A percentile compares a stretch with the other conserved stretches of the same genome.
phyloP scores from a whole-genome alignment of 2,329 filamentous ascomycete species.

The Scedosporium boydii region DNA sequence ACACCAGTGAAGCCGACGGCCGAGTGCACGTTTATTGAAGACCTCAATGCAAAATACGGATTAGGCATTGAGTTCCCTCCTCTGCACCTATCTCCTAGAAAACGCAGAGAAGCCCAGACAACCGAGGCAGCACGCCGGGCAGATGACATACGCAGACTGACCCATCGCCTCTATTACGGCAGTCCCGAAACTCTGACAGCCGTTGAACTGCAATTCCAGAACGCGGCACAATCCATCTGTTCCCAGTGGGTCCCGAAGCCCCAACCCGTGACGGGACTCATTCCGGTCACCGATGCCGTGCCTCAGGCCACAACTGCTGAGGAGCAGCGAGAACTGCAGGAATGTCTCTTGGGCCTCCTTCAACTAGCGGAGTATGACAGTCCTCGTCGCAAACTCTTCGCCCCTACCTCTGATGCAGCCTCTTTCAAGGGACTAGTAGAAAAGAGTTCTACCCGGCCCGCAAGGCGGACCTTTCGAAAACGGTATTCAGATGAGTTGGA shows the following conservation, averaged over 20 bases:
- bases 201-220: constrained; percentile 15
- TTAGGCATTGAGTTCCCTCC: constrained; percentile 16
- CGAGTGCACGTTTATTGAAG: background rate
- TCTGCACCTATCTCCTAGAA: constrained; percentile 16
- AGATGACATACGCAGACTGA: constrained; percentile 14
- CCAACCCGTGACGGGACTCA: constrained; percentile 13
- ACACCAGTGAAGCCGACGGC: background rate
- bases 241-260: constrained; percentile 12
- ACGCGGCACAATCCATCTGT: constrained; percentile 6
- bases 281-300: constrained; percentile 13
- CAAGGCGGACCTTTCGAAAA: background rate
- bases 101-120: constrained; percentile 11
- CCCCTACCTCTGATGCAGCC: background rate
- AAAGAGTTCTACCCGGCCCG: background rate
- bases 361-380: background rate
- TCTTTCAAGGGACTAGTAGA: background rate
- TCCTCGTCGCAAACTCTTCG: background rate
- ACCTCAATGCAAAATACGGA: background rate
- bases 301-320: constrained; percentile 11
- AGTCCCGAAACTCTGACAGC: constrained; percentile 11
- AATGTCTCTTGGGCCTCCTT: constrained; percentile 14
- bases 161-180: constrained; percentile 14
- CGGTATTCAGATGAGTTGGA: background rate
- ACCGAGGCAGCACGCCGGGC: constrained; percentile 15
- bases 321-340: constrained; percentile 17